phyloP scores from a whole-genome alignment of 1,284 basidiomycete species.

The Schizophyllum commune region DNA sequence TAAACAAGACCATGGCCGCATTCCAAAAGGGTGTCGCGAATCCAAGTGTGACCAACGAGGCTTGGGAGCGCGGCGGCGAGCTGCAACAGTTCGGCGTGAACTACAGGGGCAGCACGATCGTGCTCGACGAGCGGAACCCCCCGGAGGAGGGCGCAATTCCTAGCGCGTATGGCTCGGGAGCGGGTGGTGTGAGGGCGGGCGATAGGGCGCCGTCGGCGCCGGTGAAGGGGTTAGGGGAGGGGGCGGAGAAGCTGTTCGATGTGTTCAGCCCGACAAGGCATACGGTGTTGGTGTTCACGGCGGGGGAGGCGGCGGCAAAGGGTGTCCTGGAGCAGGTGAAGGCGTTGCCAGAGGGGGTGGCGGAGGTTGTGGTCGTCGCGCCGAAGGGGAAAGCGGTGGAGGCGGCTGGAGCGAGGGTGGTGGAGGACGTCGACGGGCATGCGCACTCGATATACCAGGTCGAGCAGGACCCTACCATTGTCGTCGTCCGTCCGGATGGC shows the following conservation, averaged over 20 bases:
- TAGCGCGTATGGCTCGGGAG: neutral
- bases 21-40: neutral
- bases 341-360: neutral
- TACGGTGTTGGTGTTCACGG: slow-evolving; percentile 12
- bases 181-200: slow-evolving; percentile 19
- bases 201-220: slow-evolving; percentile 18
- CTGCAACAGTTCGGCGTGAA: slow-evolving; percentile 37
- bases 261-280: slow-evolving; percentile 9
- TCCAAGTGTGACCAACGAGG: neutral
- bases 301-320: neutral
- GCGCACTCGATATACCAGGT: slow-evolving; percentile 5
- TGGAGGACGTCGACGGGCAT: slow-evolving; percentile 5
- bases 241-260: slow-evolving; percentile 5
- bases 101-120: slow-evolving; percentile 38
- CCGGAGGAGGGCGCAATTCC: neutral
- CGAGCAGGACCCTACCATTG: neutral
- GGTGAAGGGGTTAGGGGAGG: neutral
- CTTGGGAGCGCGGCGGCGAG: slow-evolving; percentile 17
- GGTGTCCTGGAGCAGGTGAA: neutral
- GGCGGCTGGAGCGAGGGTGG: neutral
- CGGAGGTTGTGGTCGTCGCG: neutral
- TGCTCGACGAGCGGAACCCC: slow-evolving; percentile 25
- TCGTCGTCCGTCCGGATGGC: slow-evolving; percentile 8
- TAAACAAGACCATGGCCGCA: neutral
- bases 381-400: neutral